These are phyloP conservation scores for Pseudozyma sp. DNA, from an alignment of 1,284 basidiomycete genomes.

Conservation along the genomic window DNA sequence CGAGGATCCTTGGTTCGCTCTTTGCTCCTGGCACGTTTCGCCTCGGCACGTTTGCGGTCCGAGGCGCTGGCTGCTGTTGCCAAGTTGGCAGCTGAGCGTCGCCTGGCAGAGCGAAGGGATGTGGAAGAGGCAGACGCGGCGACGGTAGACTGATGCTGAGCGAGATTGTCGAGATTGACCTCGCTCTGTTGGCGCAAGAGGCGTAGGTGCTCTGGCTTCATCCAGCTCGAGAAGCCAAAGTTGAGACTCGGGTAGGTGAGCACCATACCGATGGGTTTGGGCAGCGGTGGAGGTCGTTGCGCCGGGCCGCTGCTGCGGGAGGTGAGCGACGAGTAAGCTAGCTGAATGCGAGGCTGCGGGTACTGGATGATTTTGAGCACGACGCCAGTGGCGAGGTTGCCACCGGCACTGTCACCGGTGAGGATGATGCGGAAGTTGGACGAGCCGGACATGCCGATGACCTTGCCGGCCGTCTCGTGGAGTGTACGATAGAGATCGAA, in stretches of 20 bases:
- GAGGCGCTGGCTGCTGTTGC: constrained; percentile 14
- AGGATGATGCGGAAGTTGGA: constrained; percentile 55
- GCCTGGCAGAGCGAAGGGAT: constrained; percentile 19
- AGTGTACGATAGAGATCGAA: constrained; percentile 88
- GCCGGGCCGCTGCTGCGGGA: constrained; percentile 5
- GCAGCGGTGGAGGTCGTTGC: constrained; percentile 65
- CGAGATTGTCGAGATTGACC: constrained; percentile 57
- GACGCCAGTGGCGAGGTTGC: constrained; percentile 56
- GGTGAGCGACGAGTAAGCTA: constrained; percentile 45
- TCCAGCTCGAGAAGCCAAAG: constrained; percentile 93
- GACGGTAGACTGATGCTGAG: constrained; percentile 22
- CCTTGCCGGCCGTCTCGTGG: constrained; percentile 80
- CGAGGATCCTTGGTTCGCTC: constrained; percentile 33
- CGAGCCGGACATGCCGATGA: constrained; percentile 78
- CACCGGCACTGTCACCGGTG: constrained; percentile 61
- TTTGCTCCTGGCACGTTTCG: constrained; percentile 31
- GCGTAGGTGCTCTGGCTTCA: constrained; percentile 86
- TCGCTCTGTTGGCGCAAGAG: constrained; percentile 76
- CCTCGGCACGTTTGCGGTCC: constrained; percentile 36
- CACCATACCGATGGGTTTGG: constrained; percentile 81
- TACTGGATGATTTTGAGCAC: constrained; percentile 62
- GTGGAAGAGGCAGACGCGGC: constrained; percentile 17
- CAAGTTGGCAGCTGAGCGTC: constrained; percentile 35
- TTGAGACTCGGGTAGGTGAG: constrained; percentile 81
- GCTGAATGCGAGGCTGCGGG: constrained; percentile 57